These are phyloP conservation scores for Pisolithus sp. DNA, from an alignment of 768 basidiomycete genomes.

Conservation along the genomic window DNA sequence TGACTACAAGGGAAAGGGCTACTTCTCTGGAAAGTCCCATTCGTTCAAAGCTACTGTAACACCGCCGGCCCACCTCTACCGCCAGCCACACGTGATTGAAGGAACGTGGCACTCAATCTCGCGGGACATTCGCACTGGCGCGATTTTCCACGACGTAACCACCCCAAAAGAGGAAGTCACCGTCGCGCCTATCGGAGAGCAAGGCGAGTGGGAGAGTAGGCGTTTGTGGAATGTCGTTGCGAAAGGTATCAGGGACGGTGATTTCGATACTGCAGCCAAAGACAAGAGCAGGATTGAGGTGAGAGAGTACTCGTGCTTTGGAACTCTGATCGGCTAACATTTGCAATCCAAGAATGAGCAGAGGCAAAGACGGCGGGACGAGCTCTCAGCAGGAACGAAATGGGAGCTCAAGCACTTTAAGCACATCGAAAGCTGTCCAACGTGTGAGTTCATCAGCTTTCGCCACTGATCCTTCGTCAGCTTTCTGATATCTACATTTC, in stretches of 20 bases:
- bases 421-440: constrained; percentile 60
- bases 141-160: constrained; percentile 71
- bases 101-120: constrained; percentile 76
- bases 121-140: constrained; percentile 40
- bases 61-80: constrained; percentile 39
- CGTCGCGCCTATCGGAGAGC: constrained; percentile 51
- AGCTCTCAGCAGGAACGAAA: constrained; percentile 57
- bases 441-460: constrained; percentile 46
- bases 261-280: constrained; percentile 83
- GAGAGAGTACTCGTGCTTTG: constrained; percentile 5
- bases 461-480: background rate
- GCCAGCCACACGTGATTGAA: constrained; percentile 52
- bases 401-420: constrained; percentile 80
- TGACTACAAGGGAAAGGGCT: constrained; percentile 96
- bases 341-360: constrained; percentile 69
- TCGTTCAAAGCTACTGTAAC: constrained; percentile 80
- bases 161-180: constrained; percentile 69
- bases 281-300: constrained; percentile 94
- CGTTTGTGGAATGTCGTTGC: constrained; percentile 81
- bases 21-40: constrained; percentile 91
- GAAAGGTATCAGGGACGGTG: constrained; percentile 84
- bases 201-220: constrained; percentile 84
- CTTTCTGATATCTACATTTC: background rate
- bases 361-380: constrained; percentile 81
- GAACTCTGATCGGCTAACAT: background rate